phyloP scores from a whole-genome alignment of 1,139 yeast genomes.

The Schizosaccharomyces versatilis region DNA sequence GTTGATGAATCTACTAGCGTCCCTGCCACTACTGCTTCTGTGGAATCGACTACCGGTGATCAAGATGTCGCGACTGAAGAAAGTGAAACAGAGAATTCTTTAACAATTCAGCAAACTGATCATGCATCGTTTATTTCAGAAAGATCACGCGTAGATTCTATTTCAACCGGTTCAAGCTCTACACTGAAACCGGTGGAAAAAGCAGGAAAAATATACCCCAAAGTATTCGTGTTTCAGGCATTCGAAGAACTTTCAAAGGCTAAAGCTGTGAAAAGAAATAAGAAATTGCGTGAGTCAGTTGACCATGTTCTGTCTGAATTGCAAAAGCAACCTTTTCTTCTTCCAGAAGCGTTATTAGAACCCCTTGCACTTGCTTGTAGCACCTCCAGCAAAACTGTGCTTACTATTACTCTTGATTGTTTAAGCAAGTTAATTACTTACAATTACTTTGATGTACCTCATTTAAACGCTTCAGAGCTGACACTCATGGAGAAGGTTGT shows the following conservation, averaged over 20 bases:
- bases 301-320: background rate
- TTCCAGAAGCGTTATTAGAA: conserved; percentile 31
- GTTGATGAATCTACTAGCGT: too few species aligned
- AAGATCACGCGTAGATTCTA: too few species aligned
- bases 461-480: conserved; percentile 32
- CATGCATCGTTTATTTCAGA: too few species aligned
- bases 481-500: conserved; percentile 65
- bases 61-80: too few species aligned
- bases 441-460: conserved; percentile 33
- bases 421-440: conserved; percentile 44
- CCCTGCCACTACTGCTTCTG: too few species aligned
- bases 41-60: too few species aligned
- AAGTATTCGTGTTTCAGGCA: background rate
- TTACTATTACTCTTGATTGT: conserved; percentile 39
- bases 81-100: too few species aligned
- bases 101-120: too few species aligned
- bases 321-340: conserved; percentile 1
- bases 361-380: conserved; percentile 40
- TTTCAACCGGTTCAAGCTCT: too few species aligned
- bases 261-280: background rate
- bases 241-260: background rate
- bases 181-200: background rate
- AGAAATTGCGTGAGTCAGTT: background rate
- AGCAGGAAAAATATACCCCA: background rate
- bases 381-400: conserved; percentile 29